Conservation (phyloP, 768 basidiomycete species). For the Amanita inopinata region DNA sequence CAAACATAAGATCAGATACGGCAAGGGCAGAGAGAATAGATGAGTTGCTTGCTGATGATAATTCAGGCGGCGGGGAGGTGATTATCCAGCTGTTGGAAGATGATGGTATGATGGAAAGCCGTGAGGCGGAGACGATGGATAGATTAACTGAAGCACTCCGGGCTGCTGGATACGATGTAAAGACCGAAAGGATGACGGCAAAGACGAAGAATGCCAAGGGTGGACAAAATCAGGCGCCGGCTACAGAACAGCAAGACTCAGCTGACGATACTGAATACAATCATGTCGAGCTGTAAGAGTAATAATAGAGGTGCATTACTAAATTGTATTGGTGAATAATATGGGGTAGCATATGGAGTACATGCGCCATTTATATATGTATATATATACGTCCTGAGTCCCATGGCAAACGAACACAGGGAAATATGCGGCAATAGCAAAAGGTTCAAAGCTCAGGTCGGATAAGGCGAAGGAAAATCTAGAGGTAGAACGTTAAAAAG, state of each 20-base stretch:
- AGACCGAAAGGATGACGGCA: slow-evolving; percentile 17
- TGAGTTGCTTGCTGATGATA: slow-evolving; percentile 5
- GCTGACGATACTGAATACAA: slow-evolving; percentile 1
- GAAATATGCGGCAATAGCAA: not conserved
- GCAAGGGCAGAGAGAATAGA: slow-evolving; percentile 10
- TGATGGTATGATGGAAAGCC: slow-evolving; percentile 23
- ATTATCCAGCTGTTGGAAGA: slow-evolving; percentile 40
- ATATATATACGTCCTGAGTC: slow-evolving; percentile 2
- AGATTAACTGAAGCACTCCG: slow-evolving; percentile 41
- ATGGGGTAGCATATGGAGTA: slow-evolving; percentile 4
- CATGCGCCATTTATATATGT: slow-evolving; percentile 1
- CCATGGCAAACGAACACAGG: not conserved
- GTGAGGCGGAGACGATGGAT: slow-evolving; percentile 29
- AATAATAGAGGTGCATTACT: not conserved
- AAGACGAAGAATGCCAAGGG: slow-evolving; percentile 1
- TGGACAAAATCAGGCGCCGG: slow-evolving; percentile 3
- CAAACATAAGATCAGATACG: slow-evolving; percentile 10
- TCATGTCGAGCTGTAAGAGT: slow-evolving; percentile 13
- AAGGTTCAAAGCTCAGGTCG: no score
- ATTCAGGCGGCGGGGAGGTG: slow-evolving; percentile 22
- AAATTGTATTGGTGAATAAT: not conserved
- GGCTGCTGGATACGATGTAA: slow-evolving; percentile 43
- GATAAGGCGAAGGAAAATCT: no score
- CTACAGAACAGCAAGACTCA: slow-evolving; percentile 10
- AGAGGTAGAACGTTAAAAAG: no score